A percentile compares a stretch with the other conserved stretches of the same genome.
These are phyloP conservation scores for Colletotrichum trifolii DNA, from an alignment of 2,329 filamentous ascomycete species.

Conservation along the genomic window DNA sequence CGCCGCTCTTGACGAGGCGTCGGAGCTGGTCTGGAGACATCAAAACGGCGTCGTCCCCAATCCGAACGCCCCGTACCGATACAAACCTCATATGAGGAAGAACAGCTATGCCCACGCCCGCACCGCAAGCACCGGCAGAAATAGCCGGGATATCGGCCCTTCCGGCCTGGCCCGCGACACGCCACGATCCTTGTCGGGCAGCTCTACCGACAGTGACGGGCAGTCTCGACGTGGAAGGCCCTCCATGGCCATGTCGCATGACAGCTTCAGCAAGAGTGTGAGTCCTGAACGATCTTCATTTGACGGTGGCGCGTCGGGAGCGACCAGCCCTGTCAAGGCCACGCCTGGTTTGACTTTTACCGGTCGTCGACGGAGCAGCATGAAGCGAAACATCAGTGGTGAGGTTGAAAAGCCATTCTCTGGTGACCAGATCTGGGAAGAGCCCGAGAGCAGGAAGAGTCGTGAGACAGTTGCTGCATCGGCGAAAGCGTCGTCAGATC, in stretches of 20 bases:
- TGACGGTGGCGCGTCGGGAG: slow-evolving; percentile 36
- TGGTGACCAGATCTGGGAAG: slow-evolving; percentile 88
- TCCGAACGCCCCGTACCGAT: slow-evolving; percentile 73
- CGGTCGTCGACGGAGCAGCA: slow-evolving; percentile 70
- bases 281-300: slow-evolving; percentile 38
- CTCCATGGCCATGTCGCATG: slow-evolving; percentile 38
- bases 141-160: slow-evolving; percentile 58
- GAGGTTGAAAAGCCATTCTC: slow-evolving; percentile 75
- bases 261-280: slow-evolving; percentile 11
- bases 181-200: slow-evolving; percentile 61
- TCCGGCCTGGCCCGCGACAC: slow-evolving; percentile 58
- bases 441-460: slow-evolving; percentile 68
- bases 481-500: not conserved
- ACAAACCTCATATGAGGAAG: slow-evolving; percentile 75
- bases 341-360: slow-evolving; percentile 12
- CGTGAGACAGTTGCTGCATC: slow-evolving; percentile 40
- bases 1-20: slow-evolving; percentile 80
- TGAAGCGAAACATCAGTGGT: slow-evolving; percentile 77
- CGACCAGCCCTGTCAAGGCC: not conserved
- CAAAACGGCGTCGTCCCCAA: slow-evolving; percentile 66
- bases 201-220: slow-evolving; percentile 62
- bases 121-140: slow-evolving; percentile 66
- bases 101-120: slow-evolving; percentile 77
- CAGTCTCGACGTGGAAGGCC: slow-evolving; percentile 47
- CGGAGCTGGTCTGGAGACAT: slow-evolving; percentile 83